A percentile compares a stretch with the other conserved stretches of the same genome.
Conservation (phyloP, 495 filamentous ascomycete species). For the Neurospora tetrasperma region DNA sequence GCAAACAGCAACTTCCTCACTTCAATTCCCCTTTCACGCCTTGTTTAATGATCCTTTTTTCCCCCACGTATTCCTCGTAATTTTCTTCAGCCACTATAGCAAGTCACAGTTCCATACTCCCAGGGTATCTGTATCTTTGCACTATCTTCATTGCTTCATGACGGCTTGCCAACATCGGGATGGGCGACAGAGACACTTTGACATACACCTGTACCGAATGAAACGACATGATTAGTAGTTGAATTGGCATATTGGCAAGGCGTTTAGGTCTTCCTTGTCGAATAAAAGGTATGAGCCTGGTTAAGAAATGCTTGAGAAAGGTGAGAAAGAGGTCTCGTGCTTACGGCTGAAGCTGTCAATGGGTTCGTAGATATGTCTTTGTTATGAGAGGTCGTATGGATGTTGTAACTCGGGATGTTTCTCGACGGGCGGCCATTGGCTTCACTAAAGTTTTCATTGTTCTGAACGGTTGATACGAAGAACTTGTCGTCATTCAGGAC, state of each 20-base stretch:
- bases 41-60: neutral
- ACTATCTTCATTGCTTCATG: neutral
- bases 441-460: accelerated
- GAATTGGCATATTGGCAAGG: neutral
- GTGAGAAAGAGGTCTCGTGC: neutral
- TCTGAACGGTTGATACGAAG: neutral
- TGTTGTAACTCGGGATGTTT: neutral
- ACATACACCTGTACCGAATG: neutral
- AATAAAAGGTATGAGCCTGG: neutral
- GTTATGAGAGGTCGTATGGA: neutral
- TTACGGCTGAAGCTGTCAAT: neutral
- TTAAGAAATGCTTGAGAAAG: neutral
- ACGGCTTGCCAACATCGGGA: neutral
- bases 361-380: no score
- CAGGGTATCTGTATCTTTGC: neutral
- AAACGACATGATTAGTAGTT: neutral
- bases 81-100: neutral
- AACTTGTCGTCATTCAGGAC: neutral
- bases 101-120: neutral
- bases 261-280: neutral
- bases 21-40: neutral
- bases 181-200: neutral
- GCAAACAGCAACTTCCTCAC: neutral
- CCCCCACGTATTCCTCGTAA: neutral
- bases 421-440: neutral